These are phyloP conservation scores for Megacollybia platyphylla DNA, from an alignment of 1,284 basidiomycete species.

Conservation along the genomic window DNA sequence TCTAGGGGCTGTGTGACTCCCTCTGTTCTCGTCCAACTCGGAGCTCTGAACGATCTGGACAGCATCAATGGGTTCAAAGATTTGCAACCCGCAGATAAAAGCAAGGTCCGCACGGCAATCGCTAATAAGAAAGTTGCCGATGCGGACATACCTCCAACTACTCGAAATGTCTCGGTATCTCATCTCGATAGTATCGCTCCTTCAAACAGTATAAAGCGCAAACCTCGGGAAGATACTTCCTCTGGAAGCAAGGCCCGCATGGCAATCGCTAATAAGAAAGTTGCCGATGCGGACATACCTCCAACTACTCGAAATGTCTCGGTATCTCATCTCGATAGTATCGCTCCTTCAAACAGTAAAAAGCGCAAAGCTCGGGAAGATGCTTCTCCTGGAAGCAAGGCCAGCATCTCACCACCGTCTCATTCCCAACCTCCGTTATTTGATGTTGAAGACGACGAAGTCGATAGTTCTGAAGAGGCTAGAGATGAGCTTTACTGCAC, in stretches of 20 bases:
- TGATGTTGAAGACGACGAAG: slow-evolving; percentile 29
- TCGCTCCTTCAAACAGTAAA: slow-evolving; percentile 14
- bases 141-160: slow-evolving; percentile 34
- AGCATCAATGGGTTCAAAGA: slow-evolving; percentile 33
- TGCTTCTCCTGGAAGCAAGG: slow-evolving; percentile 7
- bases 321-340: not conserved
- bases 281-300: slow-evolving; percentile 47
- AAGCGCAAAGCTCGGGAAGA: slow-evolving; percentile 22
- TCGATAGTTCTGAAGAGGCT: slow-evolving; percentile 27
- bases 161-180: slow-evolving; percentile 12
- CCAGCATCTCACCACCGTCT: slow-evolving; percentile 6
- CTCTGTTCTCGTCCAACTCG: slow-evolving; percentile 34
- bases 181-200: not conserved
- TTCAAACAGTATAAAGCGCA: slow-evolving; percentile 22
- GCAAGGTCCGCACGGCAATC: slow-evolving; percentile 47
- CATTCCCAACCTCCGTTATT: slow-evolving; percentile 8
- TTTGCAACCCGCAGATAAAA: slow-evolving; percentile 46
- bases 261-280: slow-evolving; percentile 35
- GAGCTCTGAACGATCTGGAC: slow-evolving; percentile 25
- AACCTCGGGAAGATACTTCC: slow-evolving; percentile 15
- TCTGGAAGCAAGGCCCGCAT: slow-evolving; percentile 8
- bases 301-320: slow-evolving; percentile 18
- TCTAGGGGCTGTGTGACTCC: slow-evolving; percentile 61
- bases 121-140: slow-evolving; percentile 38
- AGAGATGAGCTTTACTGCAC: slow-evolving; percentile 56